Evolutionary conservation across 1,284 basidiomycete species (phyloP).

Genomic region (Tremellales sp.): DNA sequence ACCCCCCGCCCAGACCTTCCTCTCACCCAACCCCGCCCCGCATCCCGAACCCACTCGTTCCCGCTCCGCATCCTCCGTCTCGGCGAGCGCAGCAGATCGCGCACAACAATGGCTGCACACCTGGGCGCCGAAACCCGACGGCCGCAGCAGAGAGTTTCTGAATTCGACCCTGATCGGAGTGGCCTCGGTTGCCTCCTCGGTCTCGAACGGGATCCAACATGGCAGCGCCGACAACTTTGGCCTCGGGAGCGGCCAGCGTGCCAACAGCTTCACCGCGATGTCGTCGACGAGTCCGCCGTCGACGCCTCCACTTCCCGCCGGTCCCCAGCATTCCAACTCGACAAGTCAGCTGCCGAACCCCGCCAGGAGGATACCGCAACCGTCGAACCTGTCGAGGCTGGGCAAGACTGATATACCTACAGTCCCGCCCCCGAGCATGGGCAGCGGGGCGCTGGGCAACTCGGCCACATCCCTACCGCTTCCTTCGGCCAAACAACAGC

Average conservation of each 20-base stretch:
- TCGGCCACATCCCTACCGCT: slow-evolving; percentile 7
- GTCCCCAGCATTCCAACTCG: slow-evolving; percentile 21
- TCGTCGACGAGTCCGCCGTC: slow-evolving; percentile 12
- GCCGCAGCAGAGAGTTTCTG: slow-evolving; percentile 39
- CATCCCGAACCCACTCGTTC: slow-evolving; percentile 18
- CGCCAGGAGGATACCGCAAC: slow-evolving; percentile 22
- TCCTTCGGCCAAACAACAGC: neutral
- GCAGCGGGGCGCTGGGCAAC: neutral
- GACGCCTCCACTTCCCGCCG: slow-evolving; percentile 11
- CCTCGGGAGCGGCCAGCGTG: neutral
- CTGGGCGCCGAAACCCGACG: slow-evolving; percentile 44
- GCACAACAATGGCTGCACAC: slow-evolving; percentile 41
- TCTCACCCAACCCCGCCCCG: slow-evolving; percentile 6
- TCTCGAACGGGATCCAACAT: slow-evolving; percentile 21
- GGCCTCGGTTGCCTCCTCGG: slow-evolving; percentile 36
- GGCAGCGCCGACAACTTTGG: slow-evolving; percentile 1
- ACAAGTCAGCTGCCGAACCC: slow-evolving; percentile 5
- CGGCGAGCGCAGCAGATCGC: slow-evolving; percentile 25
- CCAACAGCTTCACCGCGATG: slow-evolving; percentile 8
- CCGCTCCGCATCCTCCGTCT: slow-evolving; percentile 24
- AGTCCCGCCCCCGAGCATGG: slow-evolving; percentile 6
- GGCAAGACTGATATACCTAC: slow-evolving; percentile 10
- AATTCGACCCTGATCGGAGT: slow-evolving; percentile 37
- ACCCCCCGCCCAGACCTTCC: slow-evolving; percentile 7
- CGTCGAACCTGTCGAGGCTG: slow-evolving; percentile 31